Percentiles rank a stretch among this genome's conserved stretches.
These are phyloP conservation scores for Lactarius hengduanensis DNA, from an alignment of 768 basidiomycete species.

Conservation along the genomic window DNA sequence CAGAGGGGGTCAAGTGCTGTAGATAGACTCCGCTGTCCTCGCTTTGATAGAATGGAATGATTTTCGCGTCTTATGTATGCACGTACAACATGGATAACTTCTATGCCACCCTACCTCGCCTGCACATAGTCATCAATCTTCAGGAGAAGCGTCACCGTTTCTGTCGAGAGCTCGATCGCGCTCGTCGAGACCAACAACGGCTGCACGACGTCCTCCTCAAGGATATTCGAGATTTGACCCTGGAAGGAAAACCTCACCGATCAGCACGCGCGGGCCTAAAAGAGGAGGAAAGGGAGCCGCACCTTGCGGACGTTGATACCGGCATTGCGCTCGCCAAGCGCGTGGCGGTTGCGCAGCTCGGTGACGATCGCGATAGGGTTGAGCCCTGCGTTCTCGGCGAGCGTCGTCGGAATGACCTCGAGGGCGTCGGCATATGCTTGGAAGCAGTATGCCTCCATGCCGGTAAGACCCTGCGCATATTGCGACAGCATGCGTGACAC, in stretches of 20 bases:
- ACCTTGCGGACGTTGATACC: conserved; percentile 99
- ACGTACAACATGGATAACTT: conserved; percentile 15
- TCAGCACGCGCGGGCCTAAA: not conserved
- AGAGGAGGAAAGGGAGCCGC: conserved; percentile 27
- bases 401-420: conserved; percentile 95
- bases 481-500: conserved; percentile 89
- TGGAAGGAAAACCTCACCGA: not conserved
- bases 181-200: conserved; percentile 93
- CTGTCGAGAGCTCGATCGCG: conserved; percentile 91
- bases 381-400: conserved; percentile 97
- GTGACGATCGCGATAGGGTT: conserved; percentile 99
- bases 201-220: conserved; percentile 97
- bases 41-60: conserved; percentile 9
- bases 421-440: conserved; percentile 97
- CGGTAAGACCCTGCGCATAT: conserved; percentile 88
- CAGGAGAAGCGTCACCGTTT: conserved; percentile 94
- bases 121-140: conserved; percentile 96
- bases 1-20: not conserved
- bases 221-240: conserved; percentile 96
- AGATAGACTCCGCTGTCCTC: not conserved
- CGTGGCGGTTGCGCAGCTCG: conserved; percentile 94
- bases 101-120: conserved; percentile 48
- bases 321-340: conserved; percentile 89
- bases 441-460: conserved; percentile 99
- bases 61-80: conserved; percentile 9